A percentile compares a stretch with the other conserved stretches of the same genome.
These are phyloP conservation scores for Linnemannia hyalina DNA, from an alignment of 192 early-diverging fungal genomes.

Conservation along the genomic window DNA sequence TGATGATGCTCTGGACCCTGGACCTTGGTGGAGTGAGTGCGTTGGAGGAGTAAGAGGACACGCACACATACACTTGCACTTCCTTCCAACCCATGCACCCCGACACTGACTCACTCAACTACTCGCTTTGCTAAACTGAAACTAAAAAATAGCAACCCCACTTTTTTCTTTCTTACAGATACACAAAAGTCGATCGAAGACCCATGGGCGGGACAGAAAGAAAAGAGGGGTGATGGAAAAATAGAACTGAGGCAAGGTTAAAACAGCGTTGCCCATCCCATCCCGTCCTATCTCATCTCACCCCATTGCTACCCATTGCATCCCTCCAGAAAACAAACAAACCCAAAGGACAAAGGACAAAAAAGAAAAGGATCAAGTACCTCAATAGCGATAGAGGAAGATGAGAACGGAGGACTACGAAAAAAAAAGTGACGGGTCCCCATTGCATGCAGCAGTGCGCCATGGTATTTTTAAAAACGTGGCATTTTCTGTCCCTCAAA, in stretches of 20 bases:
- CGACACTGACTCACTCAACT: too few relatives aligned
- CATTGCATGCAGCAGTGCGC: constrained; percentile 1
- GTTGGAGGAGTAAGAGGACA: too few relatives aligned
- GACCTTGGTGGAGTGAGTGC: too few relatives aligned
- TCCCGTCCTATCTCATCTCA: neutral
- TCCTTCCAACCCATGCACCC: too few relatives aligned
- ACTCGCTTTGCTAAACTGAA: too few relatives aligned
- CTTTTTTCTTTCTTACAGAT: too few relatives aligned
- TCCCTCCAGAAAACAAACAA: neutral
- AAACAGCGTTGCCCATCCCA: constrained; percentile 3
- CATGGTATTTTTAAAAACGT: constrained; percentile 1
- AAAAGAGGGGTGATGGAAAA: neutral
- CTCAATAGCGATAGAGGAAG: neutral
- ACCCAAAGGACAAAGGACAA: neutral
- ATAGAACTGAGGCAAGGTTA: constrained; percentile 10
- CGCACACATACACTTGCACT: too few relatives aligned
- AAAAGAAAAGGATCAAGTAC: neutral
- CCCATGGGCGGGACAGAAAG: neutral
- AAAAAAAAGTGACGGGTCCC: neutral
- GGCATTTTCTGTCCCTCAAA: neutral
- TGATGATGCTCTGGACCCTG: too few relatives aligned
- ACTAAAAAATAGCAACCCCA: too few relatives aligned
- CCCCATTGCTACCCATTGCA: too few relatives aligned
- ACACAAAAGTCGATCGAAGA: neutral
- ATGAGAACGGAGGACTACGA: neutral